These are phyloP conservation scores for Avena insularis DNA, from an alignment of 176 grass and related monocot genomes.

Conservation along the genomic window DNA sequence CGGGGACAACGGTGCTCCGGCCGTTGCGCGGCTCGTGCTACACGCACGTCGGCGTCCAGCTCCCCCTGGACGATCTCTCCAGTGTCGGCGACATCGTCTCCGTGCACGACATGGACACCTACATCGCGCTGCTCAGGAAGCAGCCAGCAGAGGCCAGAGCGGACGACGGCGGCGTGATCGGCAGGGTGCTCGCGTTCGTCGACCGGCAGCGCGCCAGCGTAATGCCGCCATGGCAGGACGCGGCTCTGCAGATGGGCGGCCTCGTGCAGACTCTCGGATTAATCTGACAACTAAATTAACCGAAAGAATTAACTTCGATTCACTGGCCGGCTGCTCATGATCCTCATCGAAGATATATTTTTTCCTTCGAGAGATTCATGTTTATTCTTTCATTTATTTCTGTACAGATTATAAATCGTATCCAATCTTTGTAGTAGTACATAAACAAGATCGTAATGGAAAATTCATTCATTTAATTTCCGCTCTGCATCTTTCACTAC, in stretches of 20 bases:
- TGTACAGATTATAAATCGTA: too few species aligned
- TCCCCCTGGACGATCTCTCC: constrained; percentile 52
- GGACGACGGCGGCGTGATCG: constrained; percentile 30
- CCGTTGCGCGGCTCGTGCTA: not conserved
- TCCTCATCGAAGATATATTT: constrained; percentile 25
- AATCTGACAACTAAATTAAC: too few species aligned
- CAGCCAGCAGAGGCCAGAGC: not conserved
- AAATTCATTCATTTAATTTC: too few species aligned
- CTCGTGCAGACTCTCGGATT: constrained; percentile 35
- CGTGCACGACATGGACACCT: constrained; percentile 73
- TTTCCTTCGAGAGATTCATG: not conserved
- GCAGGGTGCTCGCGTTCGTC: constrained; percentile 49
- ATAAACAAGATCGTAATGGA: not conserved
- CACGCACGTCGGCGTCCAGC: constrained; percentile 51
- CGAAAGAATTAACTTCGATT: constrained; percentile 42
- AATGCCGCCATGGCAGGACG: constrained; percentile 65
- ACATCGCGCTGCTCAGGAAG: constrained; percentile 47
- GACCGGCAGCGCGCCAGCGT: constrained; percentile 19
- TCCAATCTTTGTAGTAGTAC: too few species aligned
- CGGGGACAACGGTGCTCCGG: not conserved
- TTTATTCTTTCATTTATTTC: not conserved
- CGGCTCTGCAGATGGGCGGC: constrained; percentile 67
- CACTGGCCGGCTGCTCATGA: not conserved
- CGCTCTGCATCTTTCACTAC: too few species aligned
- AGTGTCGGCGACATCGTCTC: constrained; percentile 37